These are phyloP conservation scores for Fusarium sp. DNA, from an alignment of 2,329 filamentous ascomycete genomes.

Conservation along the genomic window DNA sequence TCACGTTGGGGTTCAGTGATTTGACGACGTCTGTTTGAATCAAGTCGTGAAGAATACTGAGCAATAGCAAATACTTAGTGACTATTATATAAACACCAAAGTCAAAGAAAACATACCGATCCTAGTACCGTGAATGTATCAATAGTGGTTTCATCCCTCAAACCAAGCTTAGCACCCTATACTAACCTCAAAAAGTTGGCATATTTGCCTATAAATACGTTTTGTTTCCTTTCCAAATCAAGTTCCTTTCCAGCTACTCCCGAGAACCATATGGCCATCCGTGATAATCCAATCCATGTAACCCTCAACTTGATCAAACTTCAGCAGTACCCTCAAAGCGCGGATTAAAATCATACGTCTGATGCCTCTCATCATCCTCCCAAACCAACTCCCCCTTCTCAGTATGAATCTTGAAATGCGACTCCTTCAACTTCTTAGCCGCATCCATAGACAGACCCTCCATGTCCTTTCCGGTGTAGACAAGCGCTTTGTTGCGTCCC, in stretches of 20 bases:
- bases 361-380: conserved; percentile 31
- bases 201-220: neutral
- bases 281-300: neutral
- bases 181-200: neutral
- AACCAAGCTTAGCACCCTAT: neutral
- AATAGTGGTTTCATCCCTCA: neutral
- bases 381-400: neutral
- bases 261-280: neutral
- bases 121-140: neutral
- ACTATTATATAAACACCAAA: neutral
- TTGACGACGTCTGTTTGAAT: too few species aligned
- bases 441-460: neutral
- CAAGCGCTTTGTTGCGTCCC: conserved; percentile 39
- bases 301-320: neutral
- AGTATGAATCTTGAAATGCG: conserved; percentile 25
- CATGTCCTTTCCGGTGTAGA: conserved; percentile 11
- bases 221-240: neutral
- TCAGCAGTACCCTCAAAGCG: conserved; percentile 10
- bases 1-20: too few species aligned
- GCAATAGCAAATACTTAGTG: too few species aligned
- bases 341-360: conserved; percentile 39
- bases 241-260: neutral
- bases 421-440: conserved; percentile 3
- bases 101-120: neutral
- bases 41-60: too few species aligned